A percentile compares a stretch with the other conserved stretches of the same genome.
Evolutionary conservation across 768 basidiomycete species (phyloP).

Genomic region (Suillus alpinus): DNA sequence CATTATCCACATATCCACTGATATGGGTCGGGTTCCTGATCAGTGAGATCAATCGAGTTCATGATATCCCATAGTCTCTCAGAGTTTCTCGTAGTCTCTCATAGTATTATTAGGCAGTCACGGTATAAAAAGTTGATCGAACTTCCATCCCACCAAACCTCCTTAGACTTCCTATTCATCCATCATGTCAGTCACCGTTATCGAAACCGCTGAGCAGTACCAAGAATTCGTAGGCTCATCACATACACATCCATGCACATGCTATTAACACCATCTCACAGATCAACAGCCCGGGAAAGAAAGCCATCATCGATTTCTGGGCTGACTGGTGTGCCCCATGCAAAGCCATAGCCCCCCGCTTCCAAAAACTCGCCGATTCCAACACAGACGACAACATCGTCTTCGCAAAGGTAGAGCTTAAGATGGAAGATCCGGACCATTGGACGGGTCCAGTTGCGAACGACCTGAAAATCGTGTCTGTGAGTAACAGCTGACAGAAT

Average conservation of each 20-base stretch:
- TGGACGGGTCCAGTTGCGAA: slow-evolving; percentile 36
- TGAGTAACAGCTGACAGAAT: slow-evolving; percentile 28
- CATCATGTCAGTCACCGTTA: not conserved
- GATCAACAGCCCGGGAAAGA: not conserved
- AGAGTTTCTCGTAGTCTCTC: not conserved
- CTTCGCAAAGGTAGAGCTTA: slow-evolving; percentile 77
- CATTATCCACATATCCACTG: not conserved
- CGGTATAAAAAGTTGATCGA: not conserved
- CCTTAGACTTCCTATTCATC: not conserved
- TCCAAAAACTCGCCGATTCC: not conserved
- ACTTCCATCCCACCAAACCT: not conserved
- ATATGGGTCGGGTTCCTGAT: no score
- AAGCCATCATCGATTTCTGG: slow-evolving; percentile 2
- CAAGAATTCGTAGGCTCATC: slow-evolving; percentile 22
- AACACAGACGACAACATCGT: slow-evolving; percentile 29
- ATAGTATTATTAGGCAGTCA: not conserved
- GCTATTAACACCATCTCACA: not conserved
- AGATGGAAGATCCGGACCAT: slow-evolving; percentile 33
- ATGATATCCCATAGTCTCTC: no score
- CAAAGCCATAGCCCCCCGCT: slow-evolving; percentile 1
- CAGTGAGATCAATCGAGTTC: no score
- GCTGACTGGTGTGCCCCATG: slow-evolving; percentile 1
- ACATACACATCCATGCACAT: slow-evolving; percentile 5
- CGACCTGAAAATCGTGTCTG: slow-evolving; percentile 53
- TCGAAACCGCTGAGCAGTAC: slow-evolving; percentile 1